These are phyloP conservation scores for Seiridium cupressi DNA, from an alignment of 2,329 filamentous ascomycete genomes.

Conservation along the genomic window DNA sequence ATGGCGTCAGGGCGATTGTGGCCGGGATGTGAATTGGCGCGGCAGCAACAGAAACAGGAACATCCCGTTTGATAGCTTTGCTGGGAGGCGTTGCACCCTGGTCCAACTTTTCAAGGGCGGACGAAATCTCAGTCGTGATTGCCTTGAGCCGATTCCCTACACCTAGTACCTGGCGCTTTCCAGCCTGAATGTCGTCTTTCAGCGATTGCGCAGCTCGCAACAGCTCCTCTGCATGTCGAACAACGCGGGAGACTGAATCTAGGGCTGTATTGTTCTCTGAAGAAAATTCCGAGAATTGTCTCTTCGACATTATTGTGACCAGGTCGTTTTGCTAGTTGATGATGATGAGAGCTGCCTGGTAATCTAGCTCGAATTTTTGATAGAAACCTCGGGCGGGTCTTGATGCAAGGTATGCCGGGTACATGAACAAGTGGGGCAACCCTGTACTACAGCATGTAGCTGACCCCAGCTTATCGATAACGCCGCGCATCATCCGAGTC, in stretches of 20 bases:
- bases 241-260: conserved; percentile 25
- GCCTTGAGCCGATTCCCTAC: conserved; percentile 13
- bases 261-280: conserved; percentile 13
- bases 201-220: conserved; percentile 35
- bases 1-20: conserved; percentile 39
- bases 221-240: conserved; percentile 36
- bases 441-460: too few species aligned
- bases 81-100: conserved; percentile 10
- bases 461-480: background rate
- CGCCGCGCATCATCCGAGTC: background rate
- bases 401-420: too few species aligned
- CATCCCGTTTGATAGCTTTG: conserved; percentile 22
- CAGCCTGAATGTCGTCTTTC: conserved; percentile 25
- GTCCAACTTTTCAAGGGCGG: conserved; percentile 15
- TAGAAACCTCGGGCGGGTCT: too few species aligned
- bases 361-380: too few species aligned
- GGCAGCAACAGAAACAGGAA: background rate
- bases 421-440: too few species aligned
- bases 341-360: background rate
- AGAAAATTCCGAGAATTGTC: conserved; percentile 25
- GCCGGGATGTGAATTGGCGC: conserved; percentile 16
- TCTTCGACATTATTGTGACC: conserved; percentile 35
- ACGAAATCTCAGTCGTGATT: conserved; percentile 20
- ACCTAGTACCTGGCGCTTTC: conserved; percentile 10
- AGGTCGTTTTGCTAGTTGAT: background rate